Evolutionary conservation across 2,329 filamentous ascomycete species (phyloP), one percentile per base, ranked within the genome.

Genomic region (Madurella mycetomatis): DNA sequence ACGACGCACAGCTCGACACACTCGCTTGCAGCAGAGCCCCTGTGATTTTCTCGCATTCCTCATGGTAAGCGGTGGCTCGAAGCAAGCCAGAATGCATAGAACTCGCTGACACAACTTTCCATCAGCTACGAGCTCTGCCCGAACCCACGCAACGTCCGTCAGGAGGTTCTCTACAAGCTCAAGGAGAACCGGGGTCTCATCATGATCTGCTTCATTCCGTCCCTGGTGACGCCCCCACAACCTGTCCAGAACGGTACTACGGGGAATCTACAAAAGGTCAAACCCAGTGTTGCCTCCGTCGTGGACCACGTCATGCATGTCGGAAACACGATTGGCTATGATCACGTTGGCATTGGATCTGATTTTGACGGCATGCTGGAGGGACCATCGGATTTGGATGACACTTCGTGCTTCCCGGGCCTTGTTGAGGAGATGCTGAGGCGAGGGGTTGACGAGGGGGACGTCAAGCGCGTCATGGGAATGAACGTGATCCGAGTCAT

Each of bases 11-110:
- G 83, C 75, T 78, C 12, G 82, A 87, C 62, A 83, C 84, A 0
- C 74, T 89, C 1, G 73, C 70, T 0, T 67, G 69, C 13, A 83
- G 78, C 60, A 69, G 75, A 19, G 84, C 85, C 0, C 85, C 86
- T 0, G 79, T 85, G 0, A 86, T 89, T 17, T 88, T 85, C 75
- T 82, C 78, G 44, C 86, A 89, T 65, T 86, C 82, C 44, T 85
- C 81, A 2, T 9, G 88, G 84, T 62, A 81, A 82, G 1, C 84
- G 25, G 25, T 25, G 25, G 25, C 25, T 25, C 25, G 25, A 25
- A 25, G 25, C 25, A 25, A 25, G 25, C 25, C 3, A 25, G 25
- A 25, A 25, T 25, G 7, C 25, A 25, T 7, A 7, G 25, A 25
- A 25, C 25, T 25, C 25, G 25, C 25, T 25, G 25, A 25, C 25